Base-by-base conservation (phyloP, 352 stramenopile genomes). In the Globisporangium carolinianum region DNA sequence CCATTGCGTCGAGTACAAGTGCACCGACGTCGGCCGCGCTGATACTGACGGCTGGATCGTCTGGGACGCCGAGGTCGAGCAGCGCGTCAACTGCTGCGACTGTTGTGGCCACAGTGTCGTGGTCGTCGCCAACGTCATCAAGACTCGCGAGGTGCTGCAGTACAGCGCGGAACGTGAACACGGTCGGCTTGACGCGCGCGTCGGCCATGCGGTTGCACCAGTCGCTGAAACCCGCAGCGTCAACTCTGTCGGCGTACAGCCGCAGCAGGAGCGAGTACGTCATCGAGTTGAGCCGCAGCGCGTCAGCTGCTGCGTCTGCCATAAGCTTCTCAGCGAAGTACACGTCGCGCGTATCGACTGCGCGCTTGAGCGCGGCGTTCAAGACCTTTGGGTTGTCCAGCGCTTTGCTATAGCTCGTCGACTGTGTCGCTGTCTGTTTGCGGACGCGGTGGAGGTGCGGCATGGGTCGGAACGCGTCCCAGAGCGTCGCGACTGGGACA, bases 231-330 rank as follows among this genome's bases (percentile, higher is more conserved):
- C 56, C 67, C n/a, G 69, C 59, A 36, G 76, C 67, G 57, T 87
- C 62, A 24, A 76, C 72, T 37, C 61, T 65, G 12, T 57, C 69
- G 37, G 77, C 76, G 37, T 83, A 87, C 53, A 90, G 61, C 32
- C 75, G 70, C 43, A 90, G 60, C 77, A 90, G 83, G 35, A 91
- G 51, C 50, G 78, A 83, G 54, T 86, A 89, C 10, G 78, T 88
- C 81, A 89, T 89, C 10, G 75, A 79, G 51, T 86, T 89, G 12
- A 81, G 67, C 46, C 67, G 3, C 41, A 87, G 69, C 0, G 59
- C 52, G 51, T 72, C 51, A 1, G 68, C 55, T 38, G 69, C 51
- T 2, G 75, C 78, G 1, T 85, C 67, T 0, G 49, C 48, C 6
- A 89, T 65, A 51, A 91, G 69, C 56, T 69, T 62, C 56, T 91